A percentile compares a stretch with the other conserved stretches of the same genome.
Conservation (phyloP, 371 early-diverging fungal genomes). For the Smittium culicis region DNA sequence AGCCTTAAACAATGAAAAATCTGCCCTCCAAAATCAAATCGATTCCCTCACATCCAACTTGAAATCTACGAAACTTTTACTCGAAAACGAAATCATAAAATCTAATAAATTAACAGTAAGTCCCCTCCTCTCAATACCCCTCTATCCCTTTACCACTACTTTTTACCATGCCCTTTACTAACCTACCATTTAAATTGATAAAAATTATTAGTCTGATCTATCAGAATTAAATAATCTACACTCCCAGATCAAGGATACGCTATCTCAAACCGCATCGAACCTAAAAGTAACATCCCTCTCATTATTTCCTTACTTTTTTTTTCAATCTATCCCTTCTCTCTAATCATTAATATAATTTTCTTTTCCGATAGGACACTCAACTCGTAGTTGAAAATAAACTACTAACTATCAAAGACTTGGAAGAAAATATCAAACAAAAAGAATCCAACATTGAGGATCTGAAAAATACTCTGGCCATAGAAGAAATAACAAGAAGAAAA, state of each 20-base stretch:
- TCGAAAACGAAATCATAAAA: neutral
- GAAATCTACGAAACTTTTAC: neutral
- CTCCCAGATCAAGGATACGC: neutral
- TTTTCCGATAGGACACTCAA: neutral
- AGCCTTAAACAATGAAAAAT: neutral
- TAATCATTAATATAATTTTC: neutral
- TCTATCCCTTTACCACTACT: neutral
- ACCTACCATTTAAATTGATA: neutral
- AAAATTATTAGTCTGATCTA: neutral
- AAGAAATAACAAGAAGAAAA: slow-evolving; percentile 61
- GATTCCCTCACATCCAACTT: neutral
- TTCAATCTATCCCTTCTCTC: too few relatives aligned
- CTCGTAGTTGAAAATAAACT: neutral
- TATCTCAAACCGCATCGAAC: neutral
- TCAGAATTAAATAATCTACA: neutral
- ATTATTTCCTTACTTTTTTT: neutral
- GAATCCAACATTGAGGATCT: slow-evolving; percentile 37
- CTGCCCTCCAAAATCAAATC: neutral
- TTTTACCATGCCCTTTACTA: too few relatives aligned
- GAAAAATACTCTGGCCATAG: slow-evolving; percentile 39
- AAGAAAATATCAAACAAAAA: slow-evolving; percentile 31
- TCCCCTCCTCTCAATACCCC: neutral
- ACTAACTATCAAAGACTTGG: slow-evolving; percentile 15
- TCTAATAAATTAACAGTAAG: neutral
- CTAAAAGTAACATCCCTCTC: neutral